Percentiles rank a stretch among this genome's conserved stretches.
These are phyloP conservation scores for Syncephalis plumigaleata DNA, from an alignment of 371 early-diverging fungal genomes.

Conservation along the genomic window DNA sequence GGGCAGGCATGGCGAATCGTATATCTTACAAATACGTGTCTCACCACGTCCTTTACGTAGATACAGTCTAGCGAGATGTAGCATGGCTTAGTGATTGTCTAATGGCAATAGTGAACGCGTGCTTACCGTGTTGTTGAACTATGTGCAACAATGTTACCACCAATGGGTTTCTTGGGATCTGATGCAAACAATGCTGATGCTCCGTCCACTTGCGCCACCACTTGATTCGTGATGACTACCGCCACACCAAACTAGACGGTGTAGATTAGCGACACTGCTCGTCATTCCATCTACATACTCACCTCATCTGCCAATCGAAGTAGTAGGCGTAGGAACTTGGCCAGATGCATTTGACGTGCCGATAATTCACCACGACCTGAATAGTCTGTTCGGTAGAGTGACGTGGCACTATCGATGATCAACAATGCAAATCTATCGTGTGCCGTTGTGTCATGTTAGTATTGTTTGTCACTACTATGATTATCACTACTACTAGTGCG, in stretches of 20 bases:
- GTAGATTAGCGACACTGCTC: background rate
- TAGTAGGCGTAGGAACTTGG: slow-evolving; percentile 79
- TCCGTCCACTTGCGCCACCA: slow-evolving; percentile 96
- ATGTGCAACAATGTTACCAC: slow-evolving; percentile 59
- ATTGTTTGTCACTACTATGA: no score
- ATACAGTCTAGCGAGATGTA: slow-evolving; percentile 39
- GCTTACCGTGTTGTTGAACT: slow-evolving; percentile 20
- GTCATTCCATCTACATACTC: slow-evolving; percentile 2
- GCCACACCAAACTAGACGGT: slow-evolving; percentile 81
- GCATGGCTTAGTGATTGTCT: slow-evolving; percentile 6
- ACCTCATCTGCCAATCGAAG: slow-evolving; percentile 91
- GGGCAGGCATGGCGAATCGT: slow-evolving; percentile 76
- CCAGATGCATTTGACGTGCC: slow-evolving; percentile 95
- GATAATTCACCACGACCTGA: slow-evolving; percentile 96
- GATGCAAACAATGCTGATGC: slow-evolving; percentile 80
- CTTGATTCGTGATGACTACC: slow-evolving; percentile 98
- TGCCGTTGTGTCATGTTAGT: background rate
- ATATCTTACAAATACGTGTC: slow-evolving; percentile 71
- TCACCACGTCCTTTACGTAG: slow-evolving; percentile 79
- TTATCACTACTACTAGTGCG: no score
- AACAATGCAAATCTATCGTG: slow-evolving; percentile 55
- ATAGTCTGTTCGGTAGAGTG: slow-evolving; percentile 97
- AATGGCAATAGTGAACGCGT: background rate
- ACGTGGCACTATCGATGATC: slow-evolving; percentile 94
- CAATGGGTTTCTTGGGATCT: slow-evolving; percentile 80